Conservation (phyloP, 495 filamentous ascomycete genomes). For the Tuber borchii region DNA sequence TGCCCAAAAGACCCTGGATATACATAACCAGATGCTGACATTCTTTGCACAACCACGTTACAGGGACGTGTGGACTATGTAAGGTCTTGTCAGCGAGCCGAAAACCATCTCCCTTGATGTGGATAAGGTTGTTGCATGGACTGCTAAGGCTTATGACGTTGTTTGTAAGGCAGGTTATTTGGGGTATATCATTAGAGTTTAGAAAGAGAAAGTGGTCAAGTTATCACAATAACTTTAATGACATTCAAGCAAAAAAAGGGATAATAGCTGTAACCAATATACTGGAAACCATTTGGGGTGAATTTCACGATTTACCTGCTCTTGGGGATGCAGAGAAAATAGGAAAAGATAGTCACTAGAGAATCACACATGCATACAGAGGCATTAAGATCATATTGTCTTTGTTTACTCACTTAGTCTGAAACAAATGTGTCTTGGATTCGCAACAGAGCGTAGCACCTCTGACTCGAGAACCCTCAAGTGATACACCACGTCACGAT, state of each 20-base stretch:
- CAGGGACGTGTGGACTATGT: too few relatives aligned
- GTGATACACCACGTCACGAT: constrained; percentile 55
- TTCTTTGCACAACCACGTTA: too few relatives aligned
- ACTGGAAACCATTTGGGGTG: constrained; percentile 63
- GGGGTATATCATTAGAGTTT: too few relatives aligned
- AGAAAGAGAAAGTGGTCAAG: constrained; percentile 41
- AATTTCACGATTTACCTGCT: constrained; percentile 51
- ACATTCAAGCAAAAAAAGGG: constrained; percentile 78
- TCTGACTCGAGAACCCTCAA: constrained; percentile 48
- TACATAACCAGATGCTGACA: too few relatives aligned
- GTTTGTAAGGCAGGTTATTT: too few relatives aligned
- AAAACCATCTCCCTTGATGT: too few relatives aligned
- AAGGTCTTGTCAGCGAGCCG: too few relatives aligned
- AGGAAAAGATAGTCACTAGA: constrained; percentile 46
- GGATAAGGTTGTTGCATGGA: too few relatives aligned
- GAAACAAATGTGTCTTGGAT: constrained; percentile 70
- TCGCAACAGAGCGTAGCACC: constrained; percentile 61
- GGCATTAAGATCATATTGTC: constrained; percentile 79
- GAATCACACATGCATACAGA: constrained; percentile 53
- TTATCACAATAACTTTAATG: constrained; percentile 71
- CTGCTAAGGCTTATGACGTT: too few relatives aligned
- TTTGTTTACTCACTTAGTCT: constrained; percentile 68
- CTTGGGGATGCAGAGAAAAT: constrained; percentile 45
- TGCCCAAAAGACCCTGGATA: too few relatives aligned
- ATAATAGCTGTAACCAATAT: constrained; percentile 66